Evolutionary conservation across 352 stramenopile species (phyloP), one percentile per base, ranked within the genome.

Genomic region (Thalassiosira ordinaria): DNA sequence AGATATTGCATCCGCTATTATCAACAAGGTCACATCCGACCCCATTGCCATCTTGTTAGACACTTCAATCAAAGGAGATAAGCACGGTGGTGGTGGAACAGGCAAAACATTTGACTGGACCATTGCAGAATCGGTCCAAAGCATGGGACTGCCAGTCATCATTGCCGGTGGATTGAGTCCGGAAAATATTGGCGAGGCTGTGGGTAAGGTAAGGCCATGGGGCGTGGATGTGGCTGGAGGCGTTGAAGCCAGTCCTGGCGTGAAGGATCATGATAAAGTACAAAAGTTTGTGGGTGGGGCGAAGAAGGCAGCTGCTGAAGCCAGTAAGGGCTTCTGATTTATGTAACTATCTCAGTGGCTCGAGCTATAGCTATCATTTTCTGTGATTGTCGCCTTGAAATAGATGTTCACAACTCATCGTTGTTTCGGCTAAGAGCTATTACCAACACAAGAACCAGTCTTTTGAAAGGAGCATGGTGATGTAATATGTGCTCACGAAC

Each of bases 151-250:
- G 9, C 97, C 97, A 9, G 97, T 98, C 27, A 92, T 99, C 31
- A 97, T 99, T 87, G 97, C 97, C 16, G 97, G 97, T 44, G 97
- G 97, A 5, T 89, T 99, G 33, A 97, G 89, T 0, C 88, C 96
- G 9, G 92, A 97, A 24, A 99, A 99, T 83, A 95, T 99, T 24
- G 86, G 80, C 14, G 96, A 97, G 69, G 96, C 94, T 39, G 91
- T 98, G 44, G 80, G 72, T 86, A 33, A 91, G 18, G 84, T 92
- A 27, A 88, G 91, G 56, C 94, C 96, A 16, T 96, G 97, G 70
- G 97, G 96, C 39, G 94, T 99, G 1, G 97, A 99, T 82, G 97
- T 99, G 20, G 98, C 95, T 72, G 98, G 94, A 65, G 97, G 97
- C 7, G 95, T 99, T 0, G 97, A 99, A 86, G 79, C 74, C n/a